Evolutionary conservation across 352 stramenopile genomes (phyloP).

Genomic region (Phytophthora hybrid): DNA sequence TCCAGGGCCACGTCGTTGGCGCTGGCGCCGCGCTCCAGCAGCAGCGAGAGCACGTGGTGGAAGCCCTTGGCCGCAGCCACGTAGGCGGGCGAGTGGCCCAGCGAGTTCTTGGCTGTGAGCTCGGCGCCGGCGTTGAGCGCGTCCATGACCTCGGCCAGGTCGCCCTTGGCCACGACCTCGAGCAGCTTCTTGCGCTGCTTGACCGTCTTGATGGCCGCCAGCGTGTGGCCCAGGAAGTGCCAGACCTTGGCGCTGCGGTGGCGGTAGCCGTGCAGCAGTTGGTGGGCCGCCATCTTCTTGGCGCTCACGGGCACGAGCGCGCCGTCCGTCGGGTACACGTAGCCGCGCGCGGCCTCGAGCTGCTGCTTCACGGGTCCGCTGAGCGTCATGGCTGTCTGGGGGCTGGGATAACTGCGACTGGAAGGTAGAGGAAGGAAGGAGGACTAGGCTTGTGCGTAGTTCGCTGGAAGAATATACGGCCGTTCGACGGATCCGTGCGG

Average conservation of each 20-base stretch:
- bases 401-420: slow-evolving; percentile 30
- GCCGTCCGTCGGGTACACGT: slow-evolving; percentile 47
- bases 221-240: slow-evolving; percentile 80
- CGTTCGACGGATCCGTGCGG: slow-evolving; percentile 37
- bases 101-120: slow-evolving; percentile 55
- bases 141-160: slow-evolving; percentile 68
- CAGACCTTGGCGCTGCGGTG: slow-evolving; percentile 61
- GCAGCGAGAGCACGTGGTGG: slow-evolving; percentile 67
- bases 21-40: slow-evolving; percentile 73
- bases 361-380: slow-evolving; percentile 58
- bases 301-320: slow-evolving; percentile 63
- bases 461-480: slow-evolving; percentile 23
- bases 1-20: slow-evolving; percentile 64
- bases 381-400: slow-evolving; percentile 50
- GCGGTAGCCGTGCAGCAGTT: slow-evolving; percentile 41
- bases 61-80: slow-evolving; percentile 65
- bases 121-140: slow-evolving; percentile 66
- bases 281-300: slow-evolving; percentile 46
- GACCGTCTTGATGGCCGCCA: slow-evolving; percentile 73
- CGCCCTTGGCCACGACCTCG: slow-evolving; percentile 65
- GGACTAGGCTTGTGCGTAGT: slow-evolving; percentile 28
- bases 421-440: slow-evolving; percentile 14
- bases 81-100: slow-evolving; percentile 68
- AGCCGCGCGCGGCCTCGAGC: slow-evolving; percentile 48
- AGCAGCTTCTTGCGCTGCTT: slow-evolving; percentile 74